These are phyloP conservation scores for Leccinum subspadiceum DNA, from an alignment of 1,284 basidiomycete genomes.

Conservation along the genomic window DNA sequence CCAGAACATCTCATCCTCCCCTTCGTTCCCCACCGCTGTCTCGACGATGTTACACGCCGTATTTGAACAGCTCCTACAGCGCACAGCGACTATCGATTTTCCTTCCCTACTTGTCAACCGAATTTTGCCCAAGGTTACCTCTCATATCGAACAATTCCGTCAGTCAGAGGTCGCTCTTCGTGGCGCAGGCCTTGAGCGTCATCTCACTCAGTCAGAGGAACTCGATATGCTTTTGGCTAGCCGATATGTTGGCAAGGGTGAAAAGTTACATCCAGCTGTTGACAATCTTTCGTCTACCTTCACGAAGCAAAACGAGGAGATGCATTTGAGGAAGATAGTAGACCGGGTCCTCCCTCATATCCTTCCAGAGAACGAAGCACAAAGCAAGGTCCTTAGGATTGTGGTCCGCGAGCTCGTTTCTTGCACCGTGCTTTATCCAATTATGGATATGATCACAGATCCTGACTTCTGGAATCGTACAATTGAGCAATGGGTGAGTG, in stretches of 20 bases:
- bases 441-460: conserved; percentile 91
- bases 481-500: conserved; percentile 84
- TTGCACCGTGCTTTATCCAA: conserved; percentile 79
- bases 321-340: conserved; percentile 72
- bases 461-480: conserved; percentile 95
- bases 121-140: conserved; percentile 83
- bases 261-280: conserved; percentile 74
- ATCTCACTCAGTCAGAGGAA: conserved; percentile 82
- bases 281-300: conserved; percentile 85
- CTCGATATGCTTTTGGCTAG: conserved; percentile 81
- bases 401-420: conserved; percentile 82
- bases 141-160: conserved; percentile 89
- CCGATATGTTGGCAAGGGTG: conserved; percentile 64
- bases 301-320: conserved; percentile 86
- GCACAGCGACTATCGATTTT: conserved; percentile 66
- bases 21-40: conserved; percentile 84
- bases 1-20: conserved; percentile 76
- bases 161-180: conserved; percentile 83
- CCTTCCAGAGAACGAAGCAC: conserved; percentile 73
- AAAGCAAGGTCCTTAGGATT: conserved; percentile 69
- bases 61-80: conserved; percentile 55
- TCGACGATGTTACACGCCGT: conserved; percentile 73
- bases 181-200: conserved; percentile 72
- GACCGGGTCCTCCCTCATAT: conserved; percentile 69
- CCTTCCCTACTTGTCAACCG: conserved; percentile 78